Conservation (phyloP, 1,139 yeast genomes). For the Taphrina wiesneri region DNA sequence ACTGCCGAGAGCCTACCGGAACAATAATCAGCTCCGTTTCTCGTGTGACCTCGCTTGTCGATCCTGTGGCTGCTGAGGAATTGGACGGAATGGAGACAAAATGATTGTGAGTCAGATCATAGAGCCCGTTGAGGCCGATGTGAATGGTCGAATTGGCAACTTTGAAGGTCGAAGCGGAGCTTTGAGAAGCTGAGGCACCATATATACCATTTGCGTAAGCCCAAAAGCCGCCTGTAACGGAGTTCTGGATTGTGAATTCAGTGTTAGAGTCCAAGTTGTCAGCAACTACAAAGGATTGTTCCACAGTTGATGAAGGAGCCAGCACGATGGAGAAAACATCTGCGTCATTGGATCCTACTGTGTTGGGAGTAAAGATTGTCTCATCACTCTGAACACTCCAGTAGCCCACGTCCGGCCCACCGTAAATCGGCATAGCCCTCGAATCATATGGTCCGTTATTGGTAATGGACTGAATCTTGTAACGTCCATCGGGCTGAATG, state of each 20-base stretch:
- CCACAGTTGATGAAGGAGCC: neutral
- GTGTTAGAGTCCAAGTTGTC: neutral
- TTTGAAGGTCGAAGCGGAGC: neutral
- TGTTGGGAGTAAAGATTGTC: constrained; percentile 16
- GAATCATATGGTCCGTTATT: constrained; percentile 8
- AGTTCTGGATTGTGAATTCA: neutral
- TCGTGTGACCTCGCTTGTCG: neutral
- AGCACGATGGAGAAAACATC: constrained; percentile 16
- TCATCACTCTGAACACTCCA: constrained; percentile 15
- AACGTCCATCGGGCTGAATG: constrained; percentile 29
- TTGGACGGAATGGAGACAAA: constrained; percentile 4
- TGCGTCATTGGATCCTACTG: neutral
- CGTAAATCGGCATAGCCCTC: constrained; percentile 6
- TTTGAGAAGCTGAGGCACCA: neutral
- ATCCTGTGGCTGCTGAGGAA: constrained; percentile 5
- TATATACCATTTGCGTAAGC: neutral
- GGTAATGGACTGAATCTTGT: constrained; percentile 27
- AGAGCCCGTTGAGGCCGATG: constrained; percentile 9
- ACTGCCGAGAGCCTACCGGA: neutral
- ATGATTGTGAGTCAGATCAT: neutral
- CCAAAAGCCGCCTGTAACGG: neutral
- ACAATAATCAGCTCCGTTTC: constrained; percentile 6
- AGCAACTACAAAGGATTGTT: neutral
- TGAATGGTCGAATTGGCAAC: constrained; percentile 8
- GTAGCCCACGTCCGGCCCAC: constrained; percentile 26